Base-by-base conservation (phyloP, 768 basidiomycete genomes). In the Tricholomella constricta region DNA sequence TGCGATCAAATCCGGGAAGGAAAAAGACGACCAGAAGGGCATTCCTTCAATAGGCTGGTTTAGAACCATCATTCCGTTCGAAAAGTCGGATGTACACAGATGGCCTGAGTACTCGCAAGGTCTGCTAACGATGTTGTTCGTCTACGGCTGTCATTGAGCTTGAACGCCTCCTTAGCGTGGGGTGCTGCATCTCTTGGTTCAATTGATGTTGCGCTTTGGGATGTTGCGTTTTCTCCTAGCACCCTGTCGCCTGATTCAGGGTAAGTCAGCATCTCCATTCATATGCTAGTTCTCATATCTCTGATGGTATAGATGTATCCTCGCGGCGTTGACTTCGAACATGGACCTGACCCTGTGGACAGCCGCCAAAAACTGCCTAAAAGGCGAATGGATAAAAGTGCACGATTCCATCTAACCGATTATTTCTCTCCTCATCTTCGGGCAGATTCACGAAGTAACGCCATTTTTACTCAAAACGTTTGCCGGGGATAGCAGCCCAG, bases 311-410 rank as follows among this genome's bases (percentile, higher is more conserved):
- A 91, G 89, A 49, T 90, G 88, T 57, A 66, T 91, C 22, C 63
- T 90, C 45, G 87, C 82, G 2, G 73, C 83, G 17, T 72, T 91
- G 52, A 89, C 79, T 52, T 85, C 88, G 14, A 91, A 91, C 58
- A 78, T 88, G 78, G 88, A 92, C 65, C 67, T 91, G 22, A 77
- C 80, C 12, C 70, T 92, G 11, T 92, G 86, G 87, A 72, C 70
- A 9, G 77, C 88, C 2, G 67, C 70, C 1, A 87, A 87, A 61
- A 88, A 91, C 60, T 78, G 78, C 56, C 62, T 91, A 20, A 86
- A 79, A 55, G 89, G 90, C 41, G 82, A 88, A 72, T 92, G 90
- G 91, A 52, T 60, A 6, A 84, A 79, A 66, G 90, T 84, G 46
- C 17, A 64, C 42, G 8, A 19, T 45, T 49, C 23, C 45, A 46